These are phyloP conservation scores for Penicillium sp. DNA, from an alignment of 2,329 filamentous ascomycete species.

Conservation along the genomic window DNA sequence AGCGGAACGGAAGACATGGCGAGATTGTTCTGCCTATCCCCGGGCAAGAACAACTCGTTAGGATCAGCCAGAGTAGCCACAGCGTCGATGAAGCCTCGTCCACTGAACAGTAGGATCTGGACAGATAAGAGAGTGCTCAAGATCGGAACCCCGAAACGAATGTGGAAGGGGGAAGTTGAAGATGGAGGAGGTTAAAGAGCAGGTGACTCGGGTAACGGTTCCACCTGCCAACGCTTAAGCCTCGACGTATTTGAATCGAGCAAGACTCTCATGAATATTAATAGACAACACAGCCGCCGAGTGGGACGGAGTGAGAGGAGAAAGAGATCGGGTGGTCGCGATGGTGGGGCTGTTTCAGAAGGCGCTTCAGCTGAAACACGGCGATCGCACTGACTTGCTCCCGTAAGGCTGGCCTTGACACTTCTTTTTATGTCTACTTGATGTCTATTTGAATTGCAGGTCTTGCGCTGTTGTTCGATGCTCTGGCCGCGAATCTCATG, in stretches of 20 bases:
- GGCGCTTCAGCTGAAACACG: conserved; percentile 23
- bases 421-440: too few relatives aligned
- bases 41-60: conserved; percentile 42
- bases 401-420: background rate
- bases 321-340: conserved; percentile 18
- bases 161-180: conserved; percentile 4
- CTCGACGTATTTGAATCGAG: background rate
- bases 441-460: too few relatives aligned
- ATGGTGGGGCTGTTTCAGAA: conserved; percentile 29
- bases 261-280: conserved; percentile 16
- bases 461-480: background rate
- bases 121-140: conserved; percentile 8
- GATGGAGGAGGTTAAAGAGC: conserved; percentile 6
- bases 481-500: background rate
- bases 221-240: conserved; percentile 10
- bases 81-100: conserved; percentile 27
- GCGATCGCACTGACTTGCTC: background rate
- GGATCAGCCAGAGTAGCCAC: conserved; percentile 40
- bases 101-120: conserved; percentile 7
- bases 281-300: conserved; percentile 22
- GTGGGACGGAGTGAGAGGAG: conserved; percentile 13
- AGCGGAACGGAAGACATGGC: conserved; percentile 76
- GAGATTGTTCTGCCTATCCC: conserved; percentile 41
- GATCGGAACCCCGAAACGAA: conserved; percentile 6
- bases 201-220: conserved; percentile 18